phyloP scores from a whole-genome alignment of 2,329 filamentous ascomycete genomes.

The Onygenales sp. region DNA sequence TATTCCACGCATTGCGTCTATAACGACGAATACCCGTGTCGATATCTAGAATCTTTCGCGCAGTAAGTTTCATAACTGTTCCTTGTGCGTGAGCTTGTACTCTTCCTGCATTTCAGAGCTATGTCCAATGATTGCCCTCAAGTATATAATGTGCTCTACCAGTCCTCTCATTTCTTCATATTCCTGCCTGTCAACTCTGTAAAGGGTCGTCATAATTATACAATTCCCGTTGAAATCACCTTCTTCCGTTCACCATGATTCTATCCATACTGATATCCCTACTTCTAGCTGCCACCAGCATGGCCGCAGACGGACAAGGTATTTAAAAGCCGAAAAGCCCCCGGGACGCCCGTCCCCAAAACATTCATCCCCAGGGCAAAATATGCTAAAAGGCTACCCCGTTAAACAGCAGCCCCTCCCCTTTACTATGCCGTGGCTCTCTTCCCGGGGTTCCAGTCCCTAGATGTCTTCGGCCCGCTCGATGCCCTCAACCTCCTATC shows the following conservation, averaged over 20 bases:
- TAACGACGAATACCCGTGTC: too few relatives aligned
- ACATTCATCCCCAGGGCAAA: background rate
- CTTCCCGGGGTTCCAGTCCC: slow-evolving; percentile 34
- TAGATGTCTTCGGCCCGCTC: slow-evolving; percentile 38
- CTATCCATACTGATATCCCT: background rate
- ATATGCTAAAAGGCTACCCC: background rate
- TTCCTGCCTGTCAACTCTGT: background rate
- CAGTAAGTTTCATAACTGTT: too few relatives aligned
- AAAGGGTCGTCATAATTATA: background rate
- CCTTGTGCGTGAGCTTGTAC: too few relatives aligned
- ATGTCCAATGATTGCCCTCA: background rate
- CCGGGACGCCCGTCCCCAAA: background rate
- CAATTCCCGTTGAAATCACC: background rate
- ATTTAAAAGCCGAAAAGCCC: background rate
- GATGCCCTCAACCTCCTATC: slow-evolving; percentile 34
- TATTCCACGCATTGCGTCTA: too few relatives aligned
- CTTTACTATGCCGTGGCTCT: slow-evolving; percentile 18
- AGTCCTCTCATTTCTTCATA: background rate
- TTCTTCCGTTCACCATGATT: background rate
- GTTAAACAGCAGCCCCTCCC: background rate
- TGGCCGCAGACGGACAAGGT: background rate
- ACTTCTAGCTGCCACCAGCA: background rate
- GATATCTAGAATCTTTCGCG: too few relatives aligned
- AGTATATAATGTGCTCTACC: too few relatives aligned
- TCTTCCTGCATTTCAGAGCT: background rate